Percentiles rank a stretch among this genome's conserved stretches.
These are phyloP conservation scores for Lepidium sativum DNA, from an alignment of 345 rosid genomes.

Conservation along the genomic window DNA sequence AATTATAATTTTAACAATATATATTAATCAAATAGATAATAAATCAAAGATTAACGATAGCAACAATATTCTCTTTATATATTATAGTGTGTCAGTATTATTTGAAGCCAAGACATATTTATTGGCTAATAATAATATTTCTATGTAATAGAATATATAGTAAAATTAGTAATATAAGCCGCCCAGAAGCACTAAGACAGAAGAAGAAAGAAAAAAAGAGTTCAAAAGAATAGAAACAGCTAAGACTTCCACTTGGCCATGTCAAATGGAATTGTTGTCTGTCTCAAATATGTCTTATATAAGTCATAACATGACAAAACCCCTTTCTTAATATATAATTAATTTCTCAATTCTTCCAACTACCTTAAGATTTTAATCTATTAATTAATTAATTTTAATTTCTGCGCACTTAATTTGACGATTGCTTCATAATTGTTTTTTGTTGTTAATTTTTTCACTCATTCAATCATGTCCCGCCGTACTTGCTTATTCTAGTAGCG, in stretches of 20 bases:
- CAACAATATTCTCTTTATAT: not conserved
- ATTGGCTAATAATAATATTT: not conserved
- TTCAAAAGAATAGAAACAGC: conserved; percentile 22
- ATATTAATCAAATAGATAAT: not conserved
- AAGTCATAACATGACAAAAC: conserved; percentile 24
- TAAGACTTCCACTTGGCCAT: conserved; percentile 26
- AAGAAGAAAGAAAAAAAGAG: not conserved
- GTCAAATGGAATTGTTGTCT: conserved; percentile 24
- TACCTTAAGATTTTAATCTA: conserved; percentile 11
- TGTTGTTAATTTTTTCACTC: not conserved
- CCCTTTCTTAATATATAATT: conserved; percentile 6
- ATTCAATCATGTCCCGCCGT: conserved; percentile 28
- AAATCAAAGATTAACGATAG: not conserved
- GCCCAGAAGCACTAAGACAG: conserved; percentile 21
- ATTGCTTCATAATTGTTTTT: conserved; percentile 24
- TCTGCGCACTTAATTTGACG: conserved; percentile 24
- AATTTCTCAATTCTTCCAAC: conserved; percentile 9
- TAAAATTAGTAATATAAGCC: conserved; percentile 20
- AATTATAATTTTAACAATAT: not conserved
- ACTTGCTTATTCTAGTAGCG: conserved; percentile 27
- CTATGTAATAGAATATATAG: not conserved
- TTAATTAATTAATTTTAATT: not conserved
- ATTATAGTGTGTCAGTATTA: not conserved
- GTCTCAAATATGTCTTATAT: conserved; percentile 27
- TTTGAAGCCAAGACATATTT: no score